Base-by-base conservation (phyloP, 306 rosid species). In the Dryas drummondii region DNA sequence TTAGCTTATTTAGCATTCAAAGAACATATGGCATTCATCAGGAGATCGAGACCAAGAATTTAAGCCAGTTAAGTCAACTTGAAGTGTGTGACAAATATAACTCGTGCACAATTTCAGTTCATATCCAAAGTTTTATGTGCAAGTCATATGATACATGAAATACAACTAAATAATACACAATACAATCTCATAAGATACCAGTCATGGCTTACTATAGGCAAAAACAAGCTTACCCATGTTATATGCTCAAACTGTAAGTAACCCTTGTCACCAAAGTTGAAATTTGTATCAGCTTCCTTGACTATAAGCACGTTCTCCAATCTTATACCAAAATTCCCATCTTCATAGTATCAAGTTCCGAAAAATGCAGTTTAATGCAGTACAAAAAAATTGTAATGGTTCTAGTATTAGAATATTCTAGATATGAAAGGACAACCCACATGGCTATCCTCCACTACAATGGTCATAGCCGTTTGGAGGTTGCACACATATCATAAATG, bases 291-390 rank as follows among this genome's bases (percentile, higher is more conserved):
- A 56, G 98, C 99, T 74, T 90, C 87, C 42, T 92, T 85, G 81
- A 96, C 81, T 60, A 92, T 52, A 66, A 96, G 99, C 83, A 96
- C 99, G 59, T 96, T 96, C 93, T 96, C 99, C 91, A 96, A 85
- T 86, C 99, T 85, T 78, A 96, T 96, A 69, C 99, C 99, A 27
- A 96, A 96, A 19, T 59, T 79, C 41, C 98, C 98, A 46, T 96
- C 99, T 86, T 96, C 99, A 4, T 96, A 96, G 79, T 92, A 96
- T 72, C 99, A 64, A 98, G 99, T 85, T 96, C 99, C 92, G 82
- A 44, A 78, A 82, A 79, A 78, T 41, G 50, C 70, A 82, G 71
- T 59, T 79, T 13, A 27, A 70, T 15, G 48, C 27, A 44, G 27
- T 32, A 65, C 37, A 65, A 44, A 44, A 65, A 11, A n/a, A 44